Evolutionary conservation across 2,329 filamentous ascomycete genomes (phyloP).

Genomic region (Fusarium piperis): DNA sequence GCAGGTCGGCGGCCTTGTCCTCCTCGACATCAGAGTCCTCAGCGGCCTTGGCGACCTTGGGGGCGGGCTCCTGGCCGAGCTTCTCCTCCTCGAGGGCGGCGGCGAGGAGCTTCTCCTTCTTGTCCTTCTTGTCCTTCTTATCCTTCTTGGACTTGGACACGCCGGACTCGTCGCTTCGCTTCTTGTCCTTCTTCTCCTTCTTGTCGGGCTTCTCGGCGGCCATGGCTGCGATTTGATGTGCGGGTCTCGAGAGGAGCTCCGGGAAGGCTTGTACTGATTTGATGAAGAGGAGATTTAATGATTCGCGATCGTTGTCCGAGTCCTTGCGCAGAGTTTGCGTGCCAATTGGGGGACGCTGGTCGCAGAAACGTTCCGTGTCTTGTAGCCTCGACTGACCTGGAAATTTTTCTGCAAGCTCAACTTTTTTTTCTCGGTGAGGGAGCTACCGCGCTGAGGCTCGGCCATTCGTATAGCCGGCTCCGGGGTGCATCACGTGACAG

Average conservation of each 20-base stretch:
- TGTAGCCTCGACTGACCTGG: conserved; percentile 41
- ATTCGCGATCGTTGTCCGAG: conserved; percentile 20
- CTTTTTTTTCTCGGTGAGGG: conserved; percentile 47
- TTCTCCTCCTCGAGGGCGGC: conserved; percentile 73
- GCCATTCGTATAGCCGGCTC: conserved; percentile 47
- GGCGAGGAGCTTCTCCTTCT: conserved; percentile 78
- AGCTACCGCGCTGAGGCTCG: conserved; percentile 41
- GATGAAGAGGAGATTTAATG: neutral
- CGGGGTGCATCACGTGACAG: conserved; percentile 31
- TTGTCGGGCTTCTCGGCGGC: conserved; percentile 60
- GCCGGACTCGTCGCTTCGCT: conserved; percentile 64
- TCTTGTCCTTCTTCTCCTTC: conserved; percentile 69
- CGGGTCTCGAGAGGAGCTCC: conserved; percentile 19
- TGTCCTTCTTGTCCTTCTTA: conserved; percentile 74
- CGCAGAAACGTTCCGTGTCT: conserved; percentile 40
- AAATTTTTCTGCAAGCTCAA: conserved; percentile 45
- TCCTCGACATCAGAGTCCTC: conserved; percentile 59
- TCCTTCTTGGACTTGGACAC: conserved; percentile 67
- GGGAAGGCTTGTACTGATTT: conserved; percentile 3
- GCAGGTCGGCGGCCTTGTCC: conserved; percentile 54
- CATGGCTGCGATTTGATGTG: conserved; percentile 50
- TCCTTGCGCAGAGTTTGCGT: conserved; percentile 10
- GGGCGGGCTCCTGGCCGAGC: conserved; percentile 64
- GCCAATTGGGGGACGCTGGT: conserved; percentile 37
- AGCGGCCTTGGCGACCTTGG: conserved; percentile 51